Conservation (phyloP, 805 yeast species). For the Wickerhamiella galacta region DNA sequence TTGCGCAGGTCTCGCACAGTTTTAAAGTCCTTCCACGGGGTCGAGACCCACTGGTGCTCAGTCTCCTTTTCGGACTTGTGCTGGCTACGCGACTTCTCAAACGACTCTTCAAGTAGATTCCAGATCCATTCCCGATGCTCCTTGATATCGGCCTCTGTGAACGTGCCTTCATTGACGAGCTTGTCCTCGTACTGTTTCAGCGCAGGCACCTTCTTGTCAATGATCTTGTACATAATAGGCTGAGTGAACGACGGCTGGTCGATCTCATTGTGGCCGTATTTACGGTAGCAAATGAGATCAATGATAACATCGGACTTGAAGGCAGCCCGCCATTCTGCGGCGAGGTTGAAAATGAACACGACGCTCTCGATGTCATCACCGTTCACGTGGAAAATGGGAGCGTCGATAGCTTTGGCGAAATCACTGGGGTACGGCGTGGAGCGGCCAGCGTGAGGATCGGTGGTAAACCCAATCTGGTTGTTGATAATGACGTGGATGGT, state of each 20-base stretch:
- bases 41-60: conserved; percentile 92
- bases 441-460: conserved; percentile 94
- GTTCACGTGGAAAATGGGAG: conserved; percentile 98
- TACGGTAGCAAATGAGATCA: conserved; percentile 96
- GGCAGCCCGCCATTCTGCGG: conserved; percentile 96
- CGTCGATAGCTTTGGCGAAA: conserved; percentile 88
- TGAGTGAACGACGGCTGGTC: conserved; percentile 99
- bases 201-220: conserved; percentile 77
- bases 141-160: conserved; percentile 74
- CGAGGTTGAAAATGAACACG: conserved; percentile 80
- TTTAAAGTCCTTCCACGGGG: conserved; percentile 98
- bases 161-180: conserved; percentile 71
- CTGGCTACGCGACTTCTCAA: conserved; percentile 75
- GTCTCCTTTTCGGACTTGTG: conserved; percentile 83
- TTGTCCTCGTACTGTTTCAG: conserved; percentile 70
- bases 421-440: conserved; percentile 97
- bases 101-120: conserved; percentile 82
- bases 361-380: conserved; percentile 95
- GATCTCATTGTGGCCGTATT: conserved; percentile 97
- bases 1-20: conserved; percentile 93
- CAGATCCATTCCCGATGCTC: conserved; percentile 98
- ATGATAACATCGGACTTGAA: conserved; percentile 94
- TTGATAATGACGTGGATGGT: conserved; percentile 90
- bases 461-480: conserved; percentile 98
- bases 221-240: conserved; percentile 89